Evolutionary conservation across 1,284 basidiomycete species (phyloP), one percentile per base, ranked within the genome.

Genomic region (Cutaneotrichosporon daszewskae): DNA sequence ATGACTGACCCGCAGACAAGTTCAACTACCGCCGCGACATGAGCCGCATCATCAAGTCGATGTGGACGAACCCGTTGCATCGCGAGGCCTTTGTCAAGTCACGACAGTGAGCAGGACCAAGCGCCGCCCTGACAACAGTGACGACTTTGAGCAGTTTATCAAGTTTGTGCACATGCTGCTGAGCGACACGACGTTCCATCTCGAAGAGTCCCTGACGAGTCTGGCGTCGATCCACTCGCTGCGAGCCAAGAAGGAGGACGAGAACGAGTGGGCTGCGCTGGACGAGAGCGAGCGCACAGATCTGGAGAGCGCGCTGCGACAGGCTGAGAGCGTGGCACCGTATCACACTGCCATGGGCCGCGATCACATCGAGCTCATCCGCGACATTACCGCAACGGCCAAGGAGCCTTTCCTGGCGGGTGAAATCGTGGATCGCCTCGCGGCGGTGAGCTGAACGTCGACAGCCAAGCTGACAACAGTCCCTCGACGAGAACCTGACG

Each of bases 91-190:
- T 96, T 40, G 82, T 83, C 54, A 74, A 76, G 26, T 83, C 91
- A 59, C 80, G 89, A 11, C 73, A 74, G 85, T 90, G 61, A 59
- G 82, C 74, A 9, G n/a, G 3, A 11, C 18, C 8, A n/a, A 18
- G 12, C 13, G 10, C 7, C 4, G 8, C 12, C 19, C n/a, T 51
- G 9, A 40, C 25, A 39, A 28, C 51, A 91, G 86, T 47, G 79
- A 86, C 60, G 80, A 89, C 59, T 82, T 85, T 43, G 87, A 94
- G 54, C 85, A 86, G 66, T 95, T 95, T 64, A 84, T 97, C 49
- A 84, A 86, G 42, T 98, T 99, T 68, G 81, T 91, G 72, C 98
- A 99, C 71, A 77, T 97, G 58, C 85, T 98, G 79, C 96, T 98
- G 77, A 97, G 96, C 77, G 95, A 99, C 63, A 91, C 95, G 34